phyloP scores from a whole-genome alignment of 2,329 filamentous ascomycete genomes.

The Dothiorella sarmentorum region DNA sequence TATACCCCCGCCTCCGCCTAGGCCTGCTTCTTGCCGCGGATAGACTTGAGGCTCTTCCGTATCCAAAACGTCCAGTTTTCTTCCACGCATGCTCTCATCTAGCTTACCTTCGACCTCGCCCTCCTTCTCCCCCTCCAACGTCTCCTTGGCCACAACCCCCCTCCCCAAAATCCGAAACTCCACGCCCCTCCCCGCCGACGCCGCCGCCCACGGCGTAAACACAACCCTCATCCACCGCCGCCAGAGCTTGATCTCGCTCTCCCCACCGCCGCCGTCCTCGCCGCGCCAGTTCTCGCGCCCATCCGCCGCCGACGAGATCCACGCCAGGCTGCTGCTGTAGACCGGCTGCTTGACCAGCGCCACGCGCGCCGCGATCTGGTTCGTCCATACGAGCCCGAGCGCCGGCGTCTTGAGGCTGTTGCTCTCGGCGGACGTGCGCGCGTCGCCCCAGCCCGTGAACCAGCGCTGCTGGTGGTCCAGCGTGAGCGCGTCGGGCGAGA shows the following conservation, averaged over 20 bases:
- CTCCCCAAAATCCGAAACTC: conserved; percentile 74
- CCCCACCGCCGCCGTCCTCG: conserved; percentile 24
- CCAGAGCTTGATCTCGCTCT: conserved; percentile 55
- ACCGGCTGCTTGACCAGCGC: conserved; percentile 70
- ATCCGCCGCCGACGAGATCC: conserved; percentile 33
- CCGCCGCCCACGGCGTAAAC: conserved; percentile 73
- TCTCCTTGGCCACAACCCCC: conserved; percentile 41
- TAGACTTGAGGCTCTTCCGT: too few relatives aligned
- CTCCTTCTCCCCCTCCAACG: background rate
- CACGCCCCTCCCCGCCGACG: conserved; percentile 52
- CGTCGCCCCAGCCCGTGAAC: conserved; percentile 78
- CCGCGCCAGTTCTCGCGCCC: conserved; percentile 41
- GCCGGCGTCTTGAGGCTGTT: conserved; percentile 71
- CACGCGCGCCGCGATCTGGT: conserved; percentile 79
- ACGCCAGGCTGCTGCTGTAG: conserved; percentile 40
- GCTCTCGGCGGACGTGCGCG: conserved; percentile 25
- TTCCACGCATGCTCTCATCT: background rate
- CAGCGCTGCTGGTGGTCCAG: conserved; percentile 90
- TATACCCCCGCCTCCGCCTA: too few relatives aligned
- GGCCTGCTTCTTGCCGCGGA: too few relatives aligned
- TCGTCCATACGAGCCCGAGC: conserved; percentile 85
- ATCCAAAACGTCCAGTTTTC: too few relatives aligned
- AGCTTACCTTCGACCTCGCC: background rate
- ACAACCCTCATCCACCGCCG: conserved; percentile 82
- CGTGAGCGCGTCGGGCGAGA: conserved; percentile 57